Conservation (phyloP, 169 alveolate species). For the Perkinsus olseni region DNA sequence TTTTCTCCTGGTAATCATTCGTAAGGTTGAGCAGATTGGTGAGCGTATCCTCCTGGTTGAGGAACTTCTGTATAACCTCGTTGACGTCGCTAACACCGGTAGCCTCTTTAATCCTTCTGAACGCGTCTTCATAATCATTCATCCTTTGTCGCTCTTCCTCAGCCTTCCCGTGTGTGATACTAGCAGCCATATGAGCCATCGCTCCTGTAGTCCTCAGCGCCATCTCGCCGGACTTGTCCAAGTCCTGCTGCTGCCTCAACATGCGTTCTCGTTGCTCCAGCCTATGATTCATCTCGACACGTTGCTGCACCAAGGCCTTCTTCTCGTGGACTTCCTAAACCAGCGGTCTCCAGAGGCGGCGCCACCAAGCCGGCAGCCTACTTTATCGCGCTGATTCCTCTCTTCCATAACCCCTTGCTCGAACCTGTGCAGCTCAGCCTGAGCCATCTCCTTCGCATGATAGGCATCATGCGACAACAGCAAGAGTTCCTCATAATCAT, state of each 20-base stretch:
- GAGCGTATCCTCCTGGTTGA: conserved; percentile 71
- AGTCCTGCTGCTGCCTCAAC: conserved; percentile 38
- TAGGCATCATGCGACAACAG: conserved; percentile 71
- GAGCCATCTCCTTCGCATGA: conserved; percentile 80
- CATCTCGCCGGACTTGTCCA: conserved; percentile 24
- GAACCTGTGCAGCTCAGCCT: conserved; percentile 72
- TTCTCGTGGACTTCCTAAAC: conserved; percentile 44
- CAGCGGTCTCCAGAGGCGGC: not conserved
- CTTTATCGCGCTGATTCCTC: conserved; percentile 56
- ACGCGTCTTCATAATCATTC: conserved; percentile 54
- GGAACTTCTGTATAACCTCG: conserved; percentile 58
- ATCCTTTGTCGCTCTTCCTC: conserved; percentile 28
- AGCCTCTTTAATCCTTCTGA: conserved; percentile 64
- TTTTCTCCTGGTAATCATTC: conserved; percentile 57
- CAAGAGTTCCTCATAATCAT: conserved; percentile 76
- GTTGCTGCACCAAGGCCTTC: conserved; percentile 51
- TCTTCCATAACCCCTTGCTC: conserved; percentile 57
- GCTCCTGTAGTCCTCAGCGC: conserved; percentile 24
- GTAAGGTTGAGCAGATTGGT: conserved; percentile 54
- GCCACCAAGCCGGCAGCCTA: conserved; percentile 9
- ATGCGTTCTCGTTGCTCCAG: conserved; percentile 49
- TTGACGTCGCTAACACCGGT: conserved; percentile 66
- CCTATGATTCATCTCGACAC: conserved; percentile 47
- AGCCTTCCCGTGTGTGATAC: conserved; percentile 24
- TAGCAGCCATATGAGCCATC: conserved; percentile 25